Conservation (phyloP, 1,284 basidiomycete genomes). For the Apiotrichum akiyoshidainum region DNA sequence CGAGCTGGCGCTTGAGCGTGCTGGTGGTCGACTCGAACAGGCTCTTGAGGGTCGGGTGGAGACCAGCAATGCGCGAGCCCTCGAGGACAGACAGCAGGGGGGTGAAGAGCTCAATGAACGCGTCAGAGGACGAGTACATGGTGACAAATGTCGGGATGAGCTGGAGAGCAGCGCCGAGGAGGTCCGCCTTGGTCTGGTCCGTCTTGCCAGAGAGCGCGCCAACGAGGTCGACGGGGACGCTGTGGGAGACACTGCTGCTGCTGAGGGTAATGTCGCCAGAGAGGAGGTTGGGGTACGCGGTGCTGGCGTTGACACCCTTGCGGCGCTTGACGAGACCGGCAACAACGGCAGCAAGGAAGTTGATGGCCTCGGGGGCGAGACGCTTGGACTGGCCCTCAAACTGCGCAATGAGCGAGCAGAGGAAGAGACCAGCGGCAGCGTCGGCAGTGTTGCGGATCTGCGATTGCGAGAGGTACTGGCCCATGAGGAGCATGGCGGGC, state of each 20-base stretch:
- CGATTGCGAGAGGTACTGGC: constrained; percentile 81
- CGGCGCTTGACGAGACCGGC: constrained; percentile 66
- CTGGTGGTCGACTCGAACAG: constrained; percentile 52
- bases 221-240: constrained; percentile 30
- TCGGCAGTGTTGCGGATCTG: constrained; percentile 73
- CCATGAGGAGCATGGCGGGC: constrained; percentile 81
- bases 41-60: constrained; percentile 59
- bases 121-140: constrained; percentile 71
- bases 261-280: constrained; percentile 10
- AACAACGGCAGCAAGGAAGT: constrained; percentile 70
- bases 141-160: constrained; percentile 67
- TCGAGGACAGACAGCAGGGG: constrained; percentile 65
- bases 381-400: constrained; percentile 83
- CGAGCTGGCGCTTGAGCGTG: constrained; percentile 63
- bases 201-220: constrained; percentile 36
- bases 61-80: constrained; percentile 55
- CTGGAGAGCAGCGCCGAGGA: constrained; percentile 60
- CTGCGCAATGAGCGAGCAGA: constrained; percentile 75
- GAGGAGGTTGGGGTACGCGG: constrained; percentile 35
- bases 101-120: constrained; percentile 77
- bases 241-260: constrained; percentile 22
- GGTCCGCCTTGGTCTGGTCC: constrained; percentile 55
- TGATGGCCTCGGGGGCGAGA: constrained; percentile 83
- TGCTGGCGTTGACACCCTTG: constrained; percentile 54
- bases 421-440: constrained; percentile 79